Percentiles rank a stretch among this genome's conserved stretches.
These are phyloP conservation scores for Wickerhamomyces subpelliculosus DNA, from an alignment of 805 yeast genomes.

Conservation along the genomic window DNA sequence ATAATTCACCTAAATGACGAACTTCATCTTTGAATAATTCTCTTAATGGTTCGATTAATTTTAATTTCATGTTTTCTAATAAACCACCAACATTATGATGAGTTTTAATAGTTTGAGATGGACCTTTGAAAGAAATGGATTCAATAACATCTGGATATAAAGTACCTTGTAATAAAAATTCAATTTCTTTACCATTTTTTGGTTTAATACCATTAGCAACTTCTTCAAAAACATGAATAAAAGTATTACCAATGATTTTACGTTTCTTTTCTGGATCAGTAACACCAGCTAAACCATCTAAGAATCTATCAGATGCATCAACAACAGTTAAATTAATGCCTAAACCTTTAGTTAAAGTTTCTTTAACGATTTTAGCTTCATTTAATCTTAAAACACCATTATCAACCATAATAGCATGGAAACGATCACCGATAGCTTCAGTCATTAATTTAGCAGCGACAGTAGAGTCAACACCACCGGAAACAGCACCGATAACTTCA, in stretches of 20 bases:
- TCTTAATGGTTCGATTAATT: slow-evolving; percentile 96
- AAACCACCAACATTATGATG: slow-evolving; percentile 99
- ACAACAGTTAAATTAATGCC: slow-evolving; percentile 93
- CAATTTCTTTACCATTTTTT: slow-evolving; percentile 81
- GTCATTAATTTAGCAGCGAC: slow-evolving; percentile 98
- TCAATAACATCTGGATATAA: slow-evolving; percentile 98
- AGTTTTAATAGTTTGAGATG: slow-evolving; percentile 98
- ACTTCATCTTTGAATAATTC: slow-evolving; percentile 99
- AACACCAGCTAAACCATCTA: slow-evolving; percentile 81
- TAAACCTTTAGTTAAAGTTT: slow-evolving; percentile 85
- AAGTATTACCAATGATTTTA: slow-evolving; percentile 96
- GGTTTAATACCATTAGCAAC: slow-evolving; percentile 92
- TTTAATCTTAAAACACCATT: slow-evolving; percentile 95
- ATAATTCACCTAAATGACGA: slow-evolving; percentile 86
- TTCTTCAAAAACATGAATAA: slow-evolving; percentile 93
- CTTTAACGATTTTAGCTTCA: slow-evolving; percentile 84
- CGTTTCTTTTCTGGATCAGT: slow-evolving; percentile 99
- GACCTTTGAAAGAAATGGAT: slow-evolving; percentile 98
- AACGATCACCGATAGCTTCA: slow-evolving; percentile 97
- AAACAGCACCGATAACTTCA: slow-evolving; percentile 98
- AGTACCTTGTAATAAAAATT: slow-evolving; percentile 93
- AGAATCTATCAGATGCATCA: slow-evolving; percentile 88
- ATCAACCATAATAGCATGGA: slow-evolving; percentile 97
- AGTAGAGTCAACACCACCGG: slow-evolving; percentile 99
- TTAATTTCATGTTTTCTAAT: slow-evolving; percentile 95